Evolutionary conservation across 768 basidiomycete genomes (phyloP).

Genomic region (Tulasnella calospora): DNA sequence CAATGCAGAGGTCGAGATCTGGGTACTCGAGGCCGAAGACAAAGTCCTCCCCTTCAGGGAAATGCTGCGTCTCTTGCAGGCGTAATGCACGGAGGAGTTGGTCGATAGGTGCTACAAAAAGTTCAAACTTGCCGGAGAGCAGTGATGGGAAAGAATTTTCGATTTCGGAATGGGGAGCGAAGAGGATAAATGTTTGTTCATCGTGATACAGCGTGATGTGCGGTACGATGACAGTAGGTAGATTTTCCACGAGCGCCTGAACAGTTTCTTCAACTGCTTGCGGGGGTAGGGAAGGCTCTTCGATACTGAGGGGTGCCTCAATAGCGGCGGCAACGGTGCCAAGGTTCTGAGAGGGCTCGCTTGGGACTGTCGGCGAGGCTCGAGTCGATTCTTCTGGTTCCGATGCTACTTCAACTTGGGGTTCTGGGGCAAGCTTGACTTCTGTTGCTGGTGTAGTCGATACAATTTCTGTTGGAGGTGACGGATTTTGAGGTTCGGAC

Average conservation of each 20-base stretch:
- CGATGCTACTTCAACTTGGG: neutral
- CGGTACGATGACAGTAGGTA: conserved; percentile 4
- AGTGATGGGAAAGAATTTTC: conserved; percentile 6
- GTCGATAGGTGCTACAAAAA: conserved; percentile 11
- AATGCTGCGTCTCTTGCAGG: neutral
- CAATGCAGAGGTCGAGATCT: conserved; percentile 21
- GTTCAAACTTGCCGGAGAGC: neutral
- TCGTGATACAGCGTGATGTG: conserved; percentile 14
- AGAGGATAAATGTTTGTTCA: conserved; percentile 16
- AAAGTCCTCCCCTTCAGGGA: conserved; percentile 5
- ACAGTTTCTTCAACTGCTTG: neutral
- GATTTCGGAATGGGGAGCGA: conserved; percentile 8
- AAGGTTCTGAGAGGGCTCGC: neutral
- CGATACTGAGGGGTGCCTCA: neutral
- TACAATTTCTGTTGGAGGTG: neutral
- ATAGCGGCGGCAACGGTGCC: neutral
- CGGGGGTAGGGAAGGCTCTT: neutral
- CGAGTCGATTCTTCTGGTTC: neutral
- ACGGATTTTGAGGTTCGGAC: neutral
- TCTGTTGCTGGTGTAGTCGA: neutral
- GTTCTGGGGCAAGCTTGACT: neutral
- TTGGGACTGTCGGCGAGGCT: neutral
- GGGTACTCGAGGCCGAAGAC: conserved; percentile 23
- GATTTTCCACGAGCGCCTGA: neutral
- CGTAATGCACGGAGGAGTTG: conserved; percentile 4